phyloP scores from a whole-genome alignment of 352 stramenopile species.

The Phytophthora boehmeriae region DNA sequence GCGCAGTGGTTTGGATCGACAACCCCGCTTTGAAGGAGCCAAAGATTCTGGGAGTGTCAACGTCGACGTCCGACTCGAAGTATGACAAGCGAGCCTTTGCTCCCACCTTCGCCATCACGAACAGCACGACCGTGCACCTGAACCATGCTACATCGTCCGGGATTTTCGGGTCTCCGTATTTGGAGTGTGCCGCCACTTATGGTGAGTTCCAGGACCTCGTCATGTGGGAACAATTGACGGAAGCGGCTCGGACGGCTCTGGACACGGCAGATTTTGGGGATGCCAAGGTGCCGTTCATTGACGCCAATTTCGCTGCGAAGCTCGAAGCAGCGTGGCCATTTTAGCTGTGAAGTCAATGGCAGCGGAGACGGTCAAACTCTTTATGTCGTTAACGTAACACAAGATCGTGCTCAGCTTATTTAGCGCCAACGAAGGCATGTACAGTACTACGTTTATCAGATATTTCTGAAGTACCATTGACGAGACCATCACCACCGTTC shows the following conservation, averaged over 20 bases:
- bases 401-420: no score
- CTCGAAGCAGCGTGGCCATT: neutral
- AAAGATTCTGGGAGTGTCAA: neutral
- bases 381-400: no score
- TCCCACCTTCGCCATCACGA: neutral
- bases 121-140: neutral
- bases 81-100: neutral
- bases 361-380: no score
- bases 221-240: neutral
- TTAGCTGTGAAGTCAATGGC: neutral
- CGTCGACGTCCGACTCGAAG: neutral
- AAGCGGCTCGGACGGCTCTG: neutral
- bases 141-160: neutral
- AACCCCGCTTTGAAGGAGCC: neutral
- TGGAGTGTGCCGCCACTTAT: neutral
- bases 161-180: neutral
- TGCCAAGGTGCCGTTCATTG: slow-evolving; percentile 2
- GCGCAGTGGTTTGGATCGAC: neutral
- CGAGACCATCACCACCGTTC: no score
- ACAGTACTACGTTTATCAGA: no score
- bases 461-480: no score
- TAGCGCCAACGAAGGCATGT: no score
- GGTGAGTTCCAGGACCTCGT: neutral
- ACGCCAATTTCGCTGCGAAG: neutral
- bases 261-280: neutral